These are phyloP conservation scores for Eimeria acervulina DNA, from an alignment of 169 alveolate genomes.

Conservation along the genomic window DNA sequence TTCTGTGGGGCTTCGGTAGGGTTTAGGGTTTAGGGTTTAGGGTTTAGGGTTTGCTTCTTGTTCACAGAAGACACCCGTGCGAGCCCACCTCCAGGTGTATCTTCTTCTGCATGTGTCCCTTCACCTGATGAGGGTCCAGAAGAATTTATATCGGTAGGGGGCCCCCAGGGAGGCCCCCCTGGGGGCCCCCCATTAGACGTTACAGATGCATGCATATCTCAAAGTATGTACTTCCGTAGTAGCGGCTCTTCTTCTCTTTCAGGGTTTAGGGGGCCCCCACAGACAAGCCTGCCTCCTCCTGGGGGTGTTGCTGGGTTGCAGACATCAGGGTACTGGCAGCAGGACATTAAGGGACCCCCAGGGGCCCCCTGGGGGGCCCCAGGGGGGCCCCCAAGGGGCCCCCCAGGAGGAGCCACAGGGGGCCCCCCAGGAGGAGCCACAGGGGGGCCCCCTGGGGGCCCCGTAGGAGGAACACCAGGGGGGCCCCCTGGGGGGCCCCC, in stretches of 20 bases:
- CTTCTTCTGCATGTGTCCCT: background rate
- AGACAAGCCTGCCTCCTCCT: no score
- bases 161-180: background rate
- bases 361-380: no score
- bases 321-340: no score
- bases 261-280: no score
- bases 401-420: no score
- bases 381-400: no score
- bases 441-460: background rate
- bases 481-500: slow-evolving; percentile 19
- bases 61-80: background rate
- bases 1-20: no score
- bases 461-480: no score
- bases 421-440: no score
- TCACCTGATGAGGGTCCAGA: background rate
- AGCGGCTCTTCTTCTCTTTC: background rate
- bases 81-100: slow-evolving; percentile 3
- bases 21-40: no score
- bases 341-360: background rate
- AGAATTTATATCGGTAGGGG: slow-evolving; percentile 31
- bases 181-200: background rate
- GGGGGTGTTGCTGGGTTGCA: no score
- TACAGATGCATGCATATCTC: background rate
- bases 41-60: background rate
- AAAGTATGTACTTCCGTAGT: slow-evolving; percentile 6